Base-by-base conservation (phyloP, 345 rosid genomes). In the Kandelia obovata region DNA sequence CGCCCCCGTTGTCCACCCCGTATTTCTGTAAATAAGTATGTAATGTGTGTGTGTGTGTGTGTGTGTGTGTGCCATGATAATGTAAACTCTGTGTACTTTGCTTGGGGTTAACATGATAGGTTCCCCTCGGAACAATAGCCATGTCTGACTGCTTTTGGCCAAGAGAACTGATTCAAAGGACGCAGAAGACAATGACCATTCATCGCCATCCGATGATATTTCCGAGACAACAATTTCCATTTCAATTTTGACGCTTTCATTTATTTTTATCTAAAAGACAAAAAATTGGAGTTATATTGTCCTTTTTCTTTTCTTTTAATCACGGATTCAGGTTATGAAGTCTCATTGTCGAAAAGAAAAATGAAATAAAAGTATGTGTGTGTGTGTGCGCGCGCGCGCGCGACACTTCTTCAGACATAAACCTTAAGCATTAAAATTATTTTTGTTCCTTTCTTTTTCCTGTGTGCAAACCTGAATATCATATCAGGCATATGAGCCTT, bases 41-140 rank as follows among this genome's bases (percentile, higher is more conserved):
- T n/a, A 53, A 51, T 17, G 8, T 52, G 8, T 52, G 23, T 5
- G 25, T 52, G 8, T 52, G 23, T 5, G 25, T 17, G 8, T 52
- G 8, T 52, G 23, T 5, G 25, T 53, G 57, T 3, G 25, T 23
- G 59, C 25, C 10, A 3, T 8, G 13, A 7, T 25, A 46, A 61
- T 21, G 62, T 16, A 53, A 60, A 32, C 65, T 34, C 32, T 34
- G 68, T 51, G 66, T 58, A 65, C 77, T 68, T 72, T 57, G 53
- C 34, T 34, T 27, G 60, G 58, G 73, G 77, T 10, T 77, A 75
- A 71, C 66, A 70, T 75, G 96, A 89, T 66, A 80, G 61, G 97
- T 93, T 97, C 77, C 86, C 80, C 86, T 93, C 97, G 68, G 75
- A 82, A 86, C 86, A 71, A 87, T 79, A 78, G 80, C 92, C 73